These are phyloP conservation scores for Cryptosporidium parvum DNA, from an alignment of 169 alveolate species.

Conservation along the genomic window DNA sequence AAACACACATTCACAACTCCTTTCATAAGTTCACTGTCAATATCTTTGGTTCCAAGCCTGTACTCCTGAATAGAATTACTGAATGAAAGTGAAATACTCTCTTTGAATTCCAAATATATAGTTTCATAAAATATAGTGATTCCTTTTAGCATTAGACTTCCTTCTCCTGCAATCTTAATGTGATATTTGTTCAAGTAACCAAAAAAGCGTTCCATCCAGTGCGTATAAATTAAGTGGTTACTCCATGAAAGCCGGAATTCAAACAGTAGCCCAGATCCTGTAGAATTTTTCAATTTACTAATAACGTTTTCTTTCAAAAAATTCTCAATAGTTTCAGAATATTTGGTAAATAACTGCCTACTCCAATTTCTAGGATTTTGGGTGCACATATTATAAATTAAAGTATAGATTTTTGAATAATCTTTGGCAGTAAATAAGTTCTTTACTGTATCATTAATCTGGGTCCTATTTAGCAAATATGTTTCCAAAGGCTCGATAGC, in stretches of 20 bases:
- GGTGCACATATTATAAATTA: conserved; percentile 81
- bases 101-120: conserved; percentile 21
- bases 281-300: background rate
- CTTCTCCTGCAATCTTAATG: conserved; percentile 71
- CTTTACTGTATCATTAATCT: conserved; percentile 41
- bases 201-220: conserved; percentile 86
- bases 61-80: conserved; percentile 18
- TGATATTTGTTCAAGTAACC: conserved; percentile 82
- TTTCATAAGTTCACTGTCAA: conserved; percentile 16
- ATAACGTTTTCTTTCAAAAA: conserved; percentile 41
- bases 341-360: conserved; percentile 34
- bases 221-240: conserved; percentile 81
- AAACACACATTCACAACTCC: conserved; percentile 43
- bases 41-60: conserved; percentile 30
- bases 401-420: conserved; percentile 79
- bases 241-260: conserved; percentile 83
- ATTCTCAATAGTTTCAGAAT: conserved; percentile 66
- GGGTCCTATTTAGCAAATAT: conserved; percentile 44
- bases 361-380: conserved; percentile 74
- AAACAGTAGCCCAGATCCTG: conserved; percentile 59
- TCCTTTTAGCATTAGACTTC: conserved; percentile 47
- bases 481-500: conserved; percentile 74
- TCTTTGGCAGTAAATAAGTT: conserved; percentile 78
- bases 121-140: conserved; percentile 59
- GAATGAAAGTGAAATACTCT: conserved; percentile 30